These are phyloP conservation scores for Tilletia caries DNA, from an alignment of 1,284 basidiomycete species.

Conservation along the genomic window DNA sequence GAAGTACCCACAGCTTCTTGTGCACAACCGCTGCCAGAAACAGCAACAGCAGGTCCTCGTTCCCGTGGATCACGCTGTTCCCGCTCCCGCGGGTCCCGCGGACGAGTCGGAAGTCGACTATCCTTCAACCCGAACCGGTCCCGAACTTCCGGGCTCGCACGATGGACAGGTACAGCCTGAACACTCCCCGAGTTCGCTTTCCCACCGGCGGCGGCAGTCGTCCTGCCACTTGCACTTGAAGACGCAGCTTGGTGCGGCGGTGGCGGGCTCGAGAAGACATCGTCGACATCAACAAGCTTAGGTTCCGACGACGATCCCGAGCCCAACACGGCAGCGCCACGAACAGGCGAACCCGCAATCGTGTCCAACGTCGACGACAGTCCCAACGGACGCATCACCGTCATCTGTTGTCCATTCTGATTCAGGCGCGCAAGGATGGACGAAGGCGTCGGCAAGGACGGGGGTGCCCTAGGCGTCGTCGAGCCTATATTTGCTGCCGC, in stretches of 20 bases:
- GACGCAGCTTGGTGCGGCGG: too few species aligned
- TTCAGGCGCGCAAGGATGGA: slow-evolving; percentile 9
- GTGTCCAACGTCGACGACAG: too few species aligned
- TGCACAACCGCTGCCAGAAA: not conserved
- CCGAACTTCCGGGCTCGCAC: not conserved
- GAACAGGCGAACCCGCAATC: not conserved
- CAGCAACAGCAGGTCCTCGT: not conserved
- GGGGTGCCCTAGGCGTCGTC: not conserved
- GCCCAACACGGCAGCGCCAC: not conserved
- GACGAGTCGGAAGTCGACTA: not conserved
- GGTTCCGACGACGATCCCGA: too few species aligned
- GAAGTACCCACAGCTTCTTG: too few species aligned
- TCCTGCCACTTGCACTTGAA: too few species aligned
- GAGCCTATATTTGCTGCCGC: too few species aligned
- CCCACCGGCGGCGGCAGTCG: too few species aligned
- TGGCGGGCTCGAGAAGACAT: slow-evolving; percentile 1
- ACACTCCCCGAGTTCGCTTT: too few species aligned
- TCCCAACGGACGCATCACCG: too few species aligned
- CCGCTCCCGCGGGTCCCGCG: not conserved
- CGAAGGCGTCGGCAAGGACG: not conserved
- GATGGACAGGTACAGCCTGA: not conserved
- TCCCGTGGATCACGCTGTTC: too few species aligned
- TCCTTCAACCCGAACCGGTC: not conserved
- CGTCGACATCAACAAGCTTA: not conserved
- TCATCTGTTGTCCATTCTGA: not conserved